Evolutionary conservation across 768 basidiomycete genomes (phyloP).

Genomic region (Termitomyces sp.): DNA sequence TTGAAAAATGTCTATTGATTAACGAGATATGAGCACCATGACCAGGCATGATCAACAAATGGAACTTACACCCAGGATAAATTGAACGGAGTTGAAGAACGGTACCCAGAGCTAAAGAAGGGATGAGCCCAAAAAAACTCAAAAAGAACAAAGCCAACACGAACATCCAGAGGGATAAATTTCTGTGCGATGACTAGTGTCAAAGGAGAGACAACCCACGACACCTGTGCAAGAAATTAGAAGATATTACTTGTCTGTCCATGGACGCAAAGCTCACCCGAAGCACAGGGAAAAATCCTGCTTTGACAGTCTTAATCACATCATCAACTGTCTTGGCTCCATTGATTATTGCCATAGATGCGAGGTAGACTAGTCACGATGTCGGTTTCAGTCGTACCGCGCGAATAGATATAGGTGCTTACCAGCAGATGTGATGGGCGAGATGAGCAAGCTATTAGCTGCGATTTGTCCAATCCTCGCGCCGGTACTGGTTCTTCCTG

Average conservation of each 20-base stretch:
- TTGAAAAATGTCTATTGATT: constrained; percentile 65
- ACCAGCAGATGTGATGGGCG: constrained; percentile 74
- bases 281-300: constrained; percentile 72
- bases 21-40: constrained; percentile 1
- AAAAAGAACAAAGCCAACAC: constrained; percentile 14
- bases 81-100: constrained; percentile 79
- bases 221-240: constrained; percentile 48
- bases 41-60: not conserved
- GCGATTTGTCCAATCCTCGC: constrained; percentile 71
- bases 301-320: constrained; percentile 62
- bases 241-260: not conserved
- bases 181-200: constrained; percentile 75
- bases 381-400: not conserved
- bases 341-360: constrained; percentile 81
- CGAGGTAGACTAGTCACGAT: constrained; percentile 53
- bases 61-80: constrained; percentile 66
- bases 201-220: constrained; percentile 76
- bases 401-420: constrained; percentile 20
- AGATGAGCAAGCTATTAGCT: constrained; percentile 70
- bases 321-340: constrained; percentile 69
- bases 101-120: constrained; percentile 75
- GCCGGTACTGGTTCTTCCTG: constrained; percentile 61
- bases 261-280: constrained; percentile 42
- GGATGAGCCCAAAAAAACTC: not conserved
- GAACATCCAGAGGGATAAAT: constrained; percentile 73